phyloP scores from a whole-genome alignment of 495 filamentous ascomycete genomes.

The Aspergillus coremiiformis region DNA sequence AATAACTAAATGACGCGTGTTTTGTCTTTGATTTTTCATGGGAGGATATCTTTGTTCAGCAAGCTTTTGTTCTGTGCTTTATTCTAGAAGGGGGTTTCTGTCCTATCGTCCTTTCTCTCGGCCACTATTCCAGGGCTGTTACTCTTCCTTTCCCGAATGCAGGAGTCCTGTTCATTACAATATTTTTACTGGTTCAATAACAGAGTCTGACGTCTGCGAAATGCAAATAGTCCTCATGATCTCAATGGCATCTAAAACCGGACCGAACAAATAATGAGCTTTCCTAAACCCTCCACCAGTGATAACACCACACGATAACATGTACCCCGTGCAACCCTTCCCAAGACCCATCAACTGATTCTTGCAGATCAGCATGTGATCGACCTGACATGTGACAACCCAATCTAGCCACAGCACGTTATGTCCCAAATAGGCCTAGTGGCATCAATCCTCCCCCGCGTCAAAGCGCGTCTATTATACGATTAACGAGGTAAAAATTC shows the following conservation, averaged over 20 bases:
- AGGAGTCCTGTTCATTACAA: neutral
- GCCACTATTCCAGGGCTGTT: neutral
- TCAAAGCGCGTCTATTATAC: neutral
- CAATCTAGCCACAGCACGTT: neutral
- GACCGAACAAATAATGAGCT: too few relatives aligned
- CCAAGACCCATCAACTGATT: neutral
- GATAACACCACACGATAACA: too few relatives aligned
- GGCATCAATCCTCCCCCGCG: neutral
- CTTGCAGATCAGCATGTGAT: slow-evolving; percentile 5
- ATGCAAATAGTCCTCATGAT: neutral
- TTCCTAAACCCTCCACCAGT: too few relatives aligned
- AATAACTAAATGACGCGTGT: slow-evolving; percentile 18
- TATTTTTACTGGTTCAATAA: neutral
- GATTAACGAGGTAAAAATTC: too few relatives aligned
- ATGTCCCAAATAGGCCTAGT: neutral
- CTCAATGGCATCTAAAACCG: neutral
- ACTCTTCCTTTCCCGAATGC: neutral
- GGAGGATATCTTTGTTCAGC: neutral
- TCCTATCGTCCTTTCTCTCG: neutral
- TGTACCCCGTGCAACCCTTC: neutral
- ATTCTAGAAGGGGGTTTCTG: slow-evolving; percentile 1
- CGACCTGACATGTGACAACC: neutral
- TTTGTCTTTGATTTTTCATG: neutral
- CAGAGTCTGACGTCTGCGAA: neutral
- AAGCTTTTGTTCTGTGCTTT: neutral